Evolutionary conservation across 2,329 filamentous ascomycete species (phyloP).

Genomic region (Hymenoscyphus infarciens): DNA sequence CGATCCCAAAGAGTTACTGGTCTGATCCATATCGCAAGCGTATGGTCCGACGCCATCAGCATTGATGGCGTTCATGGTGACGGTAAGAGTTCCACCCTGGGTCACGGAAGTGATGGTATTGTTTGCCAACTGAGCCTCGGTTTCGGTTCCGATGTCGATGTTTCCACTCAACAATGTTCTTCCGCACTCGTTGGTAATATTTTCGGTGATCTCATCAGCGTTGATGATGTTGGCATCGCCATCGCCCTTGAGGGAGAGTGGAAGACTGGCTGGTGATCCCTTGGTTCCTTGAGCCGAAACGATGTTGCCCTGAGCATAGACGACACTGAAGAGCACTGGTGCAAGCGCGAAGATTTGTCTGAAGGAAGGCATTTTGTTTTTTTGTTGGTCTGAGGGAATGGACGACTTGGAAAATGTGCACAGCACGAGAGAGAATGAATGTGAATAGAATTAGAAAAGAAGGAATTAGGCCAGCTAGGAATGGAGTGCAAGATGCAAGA

Average conservation of each 20-base stretch:
- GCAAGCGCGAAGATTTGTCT: conserved; percentile 9
- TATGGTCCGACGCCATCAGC: conserved; percentile 54
- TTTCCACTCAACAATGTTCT: conserved; percentile 57
- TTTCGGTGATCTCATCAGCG: conserved; percentile 49
- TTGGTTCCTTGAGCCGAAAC: conserved; percentile 16
- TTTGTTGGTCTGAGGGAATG: conserved; percentile 5
- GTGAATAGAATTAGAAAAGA: conserved; percentile 4
- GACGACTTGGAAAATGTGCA: not conserved
- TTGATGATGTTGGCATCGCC: conserved; percentile 53
- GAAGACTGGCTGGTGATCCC: conserved; percentile 15
- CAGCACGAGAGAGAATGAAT: conserved; percentile 3
- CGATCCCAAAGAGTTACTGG: conserved; percentile 37
- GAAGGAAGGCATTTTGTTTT: conserved; percentile 23
- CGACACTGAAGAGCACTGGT: conserved; percentile 11
- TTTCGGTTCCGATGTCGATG: conserved; percentile 58
- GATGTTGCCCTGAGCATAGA: conserved; percentile 18
- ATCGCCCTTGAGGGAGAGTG: conserved; percentile 11
- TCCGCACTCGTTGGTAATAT: conserved; percentile 58
- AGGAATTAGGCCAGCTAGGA: conserved; percentile 1
- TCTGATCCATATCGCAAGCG: conserved; percentile 50
- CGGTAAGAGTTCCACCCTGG: conserved; percentile 43
- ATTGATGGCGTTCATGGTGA: conserved; percentile 52
- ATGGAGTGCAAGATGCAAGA: too few species aligned
- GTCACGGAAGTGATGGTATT: conserved; percentile 47
- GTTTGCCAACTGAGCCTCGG: conserved; percentile 47